Base-by-base conservation (phyloP, 257 asterid genomes). In the Nicotiana benthamiana region DNA sequence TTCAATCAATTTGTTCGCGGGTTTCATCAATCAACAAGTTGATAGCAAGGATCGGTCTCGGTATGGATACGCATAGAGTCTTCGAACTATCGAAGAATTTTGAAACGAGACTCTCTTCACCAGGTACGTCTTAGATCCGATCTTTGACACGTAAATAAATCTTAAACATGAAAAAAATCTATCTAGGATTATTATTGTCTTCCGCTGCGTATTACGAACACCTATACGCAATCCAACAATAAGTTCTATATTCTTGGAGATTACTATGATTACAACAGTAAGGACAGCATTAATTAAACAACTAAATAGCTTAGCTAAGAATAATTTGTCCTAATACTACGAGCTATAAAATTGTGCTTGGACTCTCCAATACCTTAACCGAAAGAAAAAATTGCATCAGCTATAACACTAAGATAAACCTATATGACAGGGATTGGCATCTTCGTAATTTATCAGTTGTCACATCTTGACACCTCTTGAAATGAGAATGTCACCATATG, bases 391-490 rank as follows among this genome's bases (percentile, higher is more conserved):
- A 22, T 46, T 72, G 60, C 32, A 46, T 74, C 40, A 74, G 61
- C 61, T 24, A 46, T 74, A 74, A 8, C 57, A 66, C 67, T 64
- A 53, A 74, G 30, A 66, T 80, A 77, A 66, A 80, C 67, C 68
- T 48, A 48, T 0, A 48, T 15, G 61, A 46, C 26, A 10, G 54
- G 30, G 6, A 3, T 82, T 54, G 46, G 57, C 57, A 63, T 79
- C 82, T 75, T 28, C 62, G 20, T 15, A 4, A 52, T 22, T 48
- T 74, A 24, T 46, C 78, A 6, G 61, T 74, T 3, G 26, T 92
- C 90, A 95, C 97, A 95, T 91, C 83, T 90, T 91, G 36, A 89
- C 77, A 75, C 99, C 99, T 82, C 92, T 89, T 72, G 99, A 90
- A 79, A 95, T 91, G 59, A 89, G 86, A 84, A 93, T 92, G 82